These are phyloP conservation scores for Ceraceosorus guamensis DNA, from an alignment of 1,284 basidiomycete genomes.

Conservation along the genomic window DNA sequence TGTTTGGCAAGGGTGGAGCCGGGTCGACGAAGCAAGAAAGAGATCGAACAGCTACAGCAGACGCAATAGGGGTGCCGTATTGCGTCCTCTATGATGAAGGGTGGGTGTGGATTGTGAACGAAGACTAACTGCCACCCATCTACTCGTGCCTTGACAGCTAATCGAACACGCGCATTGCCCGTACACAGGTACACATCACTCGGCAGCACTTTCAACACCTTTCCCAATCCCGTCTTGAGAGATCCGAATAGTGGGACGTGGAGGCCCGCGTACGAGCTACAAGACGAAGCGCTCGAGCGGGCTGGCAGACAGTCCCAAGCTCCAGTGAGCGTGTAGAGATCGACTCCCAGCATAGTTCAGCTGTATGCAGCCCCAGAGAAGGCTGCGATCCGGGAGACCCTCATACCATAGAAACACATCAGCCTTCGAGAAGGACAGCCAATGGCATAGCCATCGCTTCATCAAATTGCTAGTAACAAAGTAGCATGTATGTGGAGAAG, in stretches of 20 bases:
- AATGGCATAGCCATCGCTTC: no score
- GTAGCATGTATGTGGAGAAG: no score
- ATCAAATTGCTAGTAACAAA: no score
- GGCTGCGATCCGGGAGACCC: no score
- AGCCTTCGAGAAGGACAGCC: no score
- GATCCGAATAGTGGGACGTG: constrained; percentile 43
- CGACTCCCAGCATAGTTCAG: no score
- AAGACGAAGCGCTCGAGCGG: constrained; percentile 69
- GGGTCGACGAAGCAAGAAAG: background rate
- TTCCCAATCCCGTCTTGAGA: constrained; percentile 75
- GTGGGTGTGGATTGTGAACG: constrained; percentile 51
- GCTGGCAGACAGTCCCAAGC: constrained; percentile 40
- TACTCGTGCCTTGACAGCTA: background rate
- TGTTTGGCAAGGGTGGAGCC: constrained; percentile 51
- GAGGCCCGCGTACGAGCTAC: constrained; percentile 69
- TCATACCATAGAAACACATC: no score
- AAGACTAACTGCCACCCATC: background rate
- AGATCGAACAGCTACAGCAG: constrained; percentile 14
- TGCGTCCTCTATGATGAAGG: constrained; percentile 86
- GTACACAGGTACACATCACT: constrained; percentile 77
- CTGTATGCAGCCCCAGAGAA: no score
- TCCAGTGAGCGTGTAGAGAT: no score
- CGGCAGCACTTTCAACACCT: constrained; percentile 89
- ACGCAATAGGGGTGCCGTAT: constrained; percentile 54
- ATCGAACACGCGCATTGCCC: background rate